These are phyloP conservation scores for Sclerotinia borealis DNA, from an alignment of 2,329 filamentous ascomycete genomes.

Conservation along the genomic window DNA sequence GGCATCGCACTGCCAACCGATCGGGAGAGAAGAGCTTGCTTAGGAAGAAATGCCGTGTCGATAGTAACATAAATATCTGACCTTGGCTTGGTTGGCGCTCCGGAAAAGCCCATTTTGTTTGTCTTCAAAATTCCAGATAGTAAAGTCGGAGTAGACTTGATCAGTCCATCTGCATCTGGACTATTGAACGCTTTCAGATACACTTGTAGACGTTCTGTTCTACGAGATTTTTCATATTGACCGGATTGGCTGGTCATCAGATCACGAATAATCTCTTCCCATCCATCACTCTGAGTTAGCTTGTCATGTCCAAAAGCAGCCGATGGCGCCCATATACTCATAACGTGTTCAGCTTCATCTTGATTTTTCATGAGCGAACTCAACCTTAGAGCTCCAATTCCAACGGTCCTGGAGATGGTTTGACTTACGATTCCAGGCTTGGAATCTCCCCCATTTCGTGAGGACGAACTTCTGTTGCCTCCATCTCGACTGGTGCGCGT, in stretches of 20 bases:
- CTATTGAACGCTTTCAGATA: slow-evolving; percentile 73
- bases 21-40: slow-evolving; percentile 65
- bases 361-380: slow-evolving; percentile 67
- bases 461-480: slow-evolving; percentile 50
- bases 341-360: slow-evolving; percentile 67
- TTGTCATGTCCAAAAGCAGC: slow-evolving; percentile 49
- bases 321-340: slow-evolving; percentile 70
- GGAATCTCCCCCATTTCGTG: slow-evolving; percentile 34
- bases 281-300: slow-evolving; percentile 56
- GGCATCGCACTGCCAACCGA: slow-evolving; percentile 68
- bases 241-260: slow-evolving; percentile 69
- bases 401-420: slow-evolving; percentile 61
- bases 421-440: slow-evolving; percentile 35
- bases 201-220: slow-evolving; percentile 71
- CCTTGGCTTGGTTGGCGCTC: slow-evolving; percentile 77
- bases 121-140: slow-evolving; percentile 77
- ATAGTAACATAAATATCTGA: slow-evolving; percentile 95
- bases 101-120: slow-evolving; percentile 87
- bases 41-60: slow-evolving; percentile 69
- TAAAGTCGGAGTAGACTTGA: slow-evolving; percentile 81
- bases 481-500: slow-evolving; percentile 21
- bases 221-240: slow-evolving; percentile 65
- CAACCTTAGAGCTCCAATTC: slow-evolving; percentile 70
- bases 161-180: slow-evolving; percentile 70
- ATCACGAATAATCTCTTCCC: slow-evolving; percentile 66